These are phyloP conservation scores for Flaveria brownii DNA, from an alignment of 129 eudicot genomes.

Conservation along the genomic window DNA sequence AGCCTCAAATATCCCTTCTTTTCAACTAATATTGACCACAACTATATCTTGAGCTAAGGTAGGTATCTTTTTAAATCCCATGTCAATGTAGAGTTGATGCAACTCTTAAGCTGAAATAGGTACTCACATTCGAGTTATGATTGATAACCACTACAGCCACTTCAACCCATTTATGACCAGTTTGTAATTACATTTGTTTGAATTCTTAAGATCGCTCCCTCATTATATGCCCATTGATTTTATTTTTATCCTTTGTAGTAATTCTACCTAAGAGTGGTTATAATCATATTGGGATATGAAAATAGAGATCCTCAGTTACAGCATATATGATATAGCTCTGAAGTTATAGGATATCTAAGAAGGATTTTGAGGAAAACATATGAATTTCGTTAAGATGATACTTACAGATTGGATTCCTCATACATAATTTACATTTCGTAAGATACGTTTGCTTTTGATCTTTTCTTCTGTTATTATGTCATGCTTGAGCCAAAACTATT, in stretches of 20 bases:
- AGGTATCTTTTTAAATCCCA: too few relatives aligned
- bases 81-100: not conserved
- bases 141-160: not conserved
- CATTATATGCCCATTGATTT: not conserved
- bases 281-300: not conserved
- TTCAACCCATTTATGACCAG: not conserved
- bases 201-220: not conserved
- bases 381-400: not conserved
- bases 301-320: not conserved
- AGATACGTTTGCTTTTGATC: too few relatives aligned
- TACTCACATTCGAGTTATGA: not conserved
- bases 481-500: not conserved
- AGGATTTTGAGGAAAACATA: not conserved
- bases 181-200: not conserved
- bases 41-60: too few relatives aligned
- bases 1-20: too few relatives aligned
- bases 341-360: not conserved
- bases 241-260: too few relatives aligned
- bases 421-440: not conserved
- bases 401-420: not conserved
- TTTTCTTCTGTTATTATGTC: not conserved
- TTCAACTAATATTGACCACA: too few relatives aligned
- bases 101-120: constrained; percentile 4
- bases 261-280: not conserved
- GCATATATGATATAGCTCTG: not conserved